Evolutionary conservation across 108 stramenopile genomes (phyloP), one percentile per base, ranked within the genome.

Genomic region (Seminavis robusta): DNA sequence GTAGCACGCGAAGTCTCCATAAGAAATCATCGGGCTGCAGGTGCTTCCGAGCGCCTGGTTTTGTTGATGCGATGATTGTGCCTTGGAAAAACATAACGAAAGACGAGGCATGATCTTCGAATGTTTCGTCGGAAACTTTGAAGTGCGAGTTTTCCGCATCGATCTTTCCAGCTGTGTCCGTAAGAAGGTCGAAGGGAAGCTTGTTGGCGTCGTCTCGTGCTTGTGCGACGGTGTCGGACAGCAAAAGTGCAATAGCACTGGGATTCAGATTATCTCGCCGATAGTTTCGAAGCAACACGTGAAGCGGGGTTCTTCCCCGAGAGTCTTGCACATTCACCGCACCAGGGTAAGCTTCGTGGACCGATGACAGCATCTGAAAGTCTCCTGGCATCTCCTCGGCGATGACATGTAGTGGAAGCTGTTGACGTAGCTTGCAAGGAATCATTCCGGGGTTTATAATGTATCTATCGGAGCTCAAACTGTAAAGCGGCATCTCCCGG

Each of bases 381-480:
- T 73, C 57, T 37, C 61, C 41, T 17, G 47, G 24, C 20, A 61
- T 33, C 47, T 73, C 67, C 47, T 78, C 77, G 4, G 71, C 66
- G 19, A 71, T 71, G 0, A 78, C 54, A 55, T 78, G 77, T 16
- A 78, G 54, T 10, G 77, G 77, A n/a, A 68, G 43, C 33, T 78
- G 71, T 17, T 52, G 11, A 1, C 57, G 56, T 0, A 56, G 53
- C 2, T 5, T 23, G 19, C 51, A 26, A 17, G 65, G 34, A 9
- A 78, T 56, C 56, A 47, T 48, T 1, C 63, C 77, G 3, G 77
- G 77, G 1, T 52, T 60, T 28, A 33, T n/a, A 19, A 21, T 28
- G 29, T 32, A 10, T 13, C 32, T 23, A 8, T 60, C 11, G 29
- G 13, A 25, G 7, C n/a, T 32, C 41, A 20, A 16, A 32, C 40